Conservation (phyloP, 495 filamentous ascomycete genomes). For the Pyrenopolyporus hunteri region DNA sequence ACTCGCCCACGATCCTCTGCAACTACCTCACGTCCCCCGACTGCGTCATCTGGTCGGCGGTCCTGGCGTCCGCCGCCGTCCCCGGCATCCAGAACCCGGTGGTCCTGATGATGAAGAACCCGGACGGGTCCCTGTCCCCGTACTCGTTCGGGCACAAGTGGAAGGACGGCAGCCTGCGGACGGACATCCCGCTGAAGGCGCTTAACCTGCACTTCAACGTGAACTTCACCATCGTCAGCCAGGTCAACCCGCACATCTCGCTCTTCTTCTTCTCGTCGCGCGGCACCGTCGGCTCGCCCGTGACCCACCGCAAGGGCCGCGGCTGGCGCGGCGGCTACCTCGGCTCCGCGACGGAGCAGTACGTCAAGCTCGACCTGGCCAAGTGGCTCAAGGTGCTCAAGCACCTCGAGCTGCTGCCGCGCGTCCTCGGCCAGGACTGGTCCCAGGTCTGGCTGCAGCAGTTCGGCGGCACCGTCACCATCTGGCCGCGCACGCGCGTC, state of each 20-base stretch:
- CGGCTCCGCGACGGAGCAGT: conserved; percentile 89
- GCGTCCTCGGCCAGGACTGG: conserved; percentile 95
- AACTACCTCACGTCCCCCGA: conserved; percentile 95
- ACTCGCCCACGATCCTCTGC: conserved; percentile 86
- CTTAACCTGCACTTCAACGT: conserved; percentile 97
- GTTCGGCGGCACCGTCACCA: conserved; percentile 92
- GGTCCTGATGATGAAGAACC: conserved; percentile 92
- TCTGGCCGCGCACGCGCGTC: conserved; percentile 80
- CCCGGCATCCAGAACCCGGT: conserved; percentile 96
- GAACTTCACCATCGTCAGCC: conserved; percentile 93
- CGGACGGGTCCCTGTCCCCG: conserved; percentile 71
- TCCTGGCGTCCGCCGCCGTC: conserved; percentile 92
- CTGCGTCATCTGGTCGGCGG: conserved; percentile 98
- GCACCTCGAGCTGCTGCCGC: conserved; percentile 88
- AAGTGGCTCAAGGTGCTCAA: conserved; percentile 96
- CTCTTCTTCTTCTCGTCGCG: conserved; percentile 97
- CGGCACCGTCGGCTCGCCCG: conserved; percentile 87
- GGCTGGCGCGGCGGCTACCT: conserved; percentile 97
- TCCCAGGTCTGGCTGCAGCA: conserved; percentile 92
- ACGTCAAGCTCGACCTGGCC: conserved; percentile 90
- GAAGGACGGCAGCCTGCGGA: conserved; percentile 94
- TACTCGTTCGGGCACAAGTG: conserved; percentile 97
- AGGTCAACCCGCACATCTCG: conserved; percentile 97
- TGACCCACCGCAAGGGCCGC: conserved; percentile 90
- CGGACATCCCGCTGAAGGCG: conserved; percentile 92